Evolutionary conservation across 2,329 filamentous ascomycete species (phyloP).

Genomic region (Alternaria incomplexa): DNA sequence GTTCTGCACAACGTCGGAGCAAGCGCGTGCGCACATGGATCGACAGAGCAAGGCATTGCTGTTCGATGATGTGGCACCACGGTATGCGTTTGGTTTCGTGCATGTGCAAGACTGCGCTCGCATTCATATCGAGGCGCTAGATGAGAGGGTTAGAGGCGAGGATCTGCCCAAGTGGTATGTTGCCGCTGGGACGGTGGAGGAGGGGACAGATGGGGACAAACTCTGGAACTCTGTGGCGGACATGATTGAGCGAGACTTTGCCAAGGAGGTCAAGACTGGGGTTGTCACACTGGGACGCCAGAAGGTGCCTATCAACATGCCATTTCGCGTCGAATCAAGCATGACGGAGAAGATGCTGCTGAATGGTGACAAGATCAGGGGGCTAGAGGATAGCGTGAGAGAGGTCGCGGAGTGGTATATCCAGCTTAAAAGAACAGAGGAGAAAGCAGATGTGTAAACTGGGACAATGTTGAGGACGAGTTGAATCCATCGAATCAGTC

Average conservation of each 20-base stretch:
- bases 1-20: constrained; percentile 24
- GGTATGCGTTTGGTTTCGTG: constrained; percentile 46
- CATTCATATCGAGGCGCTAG: constrained; percentile 39
- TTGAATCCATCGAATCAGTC: not conserved
- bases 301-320: constrained; percentile 40
- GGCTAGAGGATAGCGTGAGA: constrained; percentile 30
- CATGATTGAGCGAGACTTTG: constrained; percentile 26
- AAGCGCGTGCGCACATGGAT: constrained; percentile 34
- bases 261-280: constrained; percentile 19
- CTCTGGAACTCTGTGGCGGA: constrained; percentile 34
- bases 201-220: constrained; percentile 20
- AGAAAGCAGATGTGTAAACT: not conserved
- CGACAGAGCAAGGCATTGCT: constrained; percentile 41
- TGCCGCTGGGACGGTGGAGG: constrained; percentile 31
- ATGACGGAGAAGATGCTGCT: constrained; percentile 34
- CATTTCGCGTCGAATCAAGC: constrained; percentile 37
- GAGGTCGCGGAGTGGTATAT: constrained; percentile 42
- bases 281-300: constrained; percentile 31
- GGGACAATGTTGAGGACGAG: not conserved
- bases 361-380: constrained; percentile 21
- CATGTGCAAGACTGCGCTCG: constrained; percentile 40
- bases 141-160: constrained; percentile 19
- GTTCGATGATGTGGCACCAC: constrained; percentile 37
- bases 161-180: constrained; percentile 37
- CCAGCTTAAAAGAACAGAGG: constrained; percentile 8